These are phyloP conservation scores for Metschnikowia henanensis DNA, from an alignment of 805 yeast species.

Conservation along the genomic window DNA sequence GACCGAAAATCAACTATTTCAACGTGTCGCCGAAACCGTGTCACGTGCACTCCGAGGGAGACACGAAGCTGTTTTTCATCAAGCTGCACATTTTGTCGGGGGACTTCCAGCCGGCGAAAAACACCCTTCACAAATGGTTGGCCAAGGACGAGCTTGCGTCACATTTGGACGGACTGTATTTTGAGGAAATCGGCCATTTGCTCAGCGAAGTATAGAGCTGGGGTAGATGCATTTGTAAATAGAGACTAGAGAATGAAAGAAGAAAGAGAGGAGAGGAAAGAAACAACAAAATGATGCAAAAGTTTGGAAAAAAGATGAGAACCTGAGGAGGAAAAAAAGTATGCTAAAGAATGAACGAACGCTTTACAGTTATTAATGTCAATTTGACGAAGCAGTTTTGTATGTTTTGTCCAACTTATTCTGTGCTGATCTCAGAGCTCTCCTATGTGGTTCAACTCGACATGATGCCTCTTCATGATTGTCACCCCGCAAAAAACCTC, in stretches of 20 bases:
- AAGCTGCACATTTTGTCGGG: constrained; percentile 92
- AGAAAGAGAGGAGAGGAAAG: no score
- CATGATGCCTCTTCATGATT: no score
- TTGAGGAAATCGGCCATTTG: constrained; percentile 50
- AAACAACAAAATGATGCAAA: no score
- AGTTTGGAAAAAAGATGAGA: no score
- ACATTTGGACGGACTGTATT: constrained; percentile 55
- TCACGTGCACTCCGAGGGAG: constrained; percentile 38
- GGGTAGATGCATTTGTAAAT: constrained; percentile 8
- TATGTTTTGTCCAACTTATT: no score
- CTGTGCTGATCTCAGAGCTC: no score
- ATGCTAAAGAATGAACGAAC: no score
- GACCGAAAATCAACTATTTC: constrained; percentile 78
- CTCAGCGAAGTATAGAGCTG: constrained; percentile 37
- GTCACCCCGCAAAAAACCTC: no score
- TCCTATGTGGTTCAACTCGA: no score
- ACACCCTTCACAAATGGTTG: constrained; percentile 73
- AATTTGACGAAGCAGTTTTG: no score
- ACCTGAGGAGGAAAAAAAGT: no score
- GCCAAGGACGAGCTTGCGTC: constrained; percentile 72
- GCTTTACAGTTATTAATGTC: no score
- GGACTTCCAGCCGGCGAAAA: constrained; percentile 48
- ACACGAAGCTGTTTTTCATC: constrained; percentile 62
- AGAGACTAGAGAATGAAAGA: constrained; percentile 1
- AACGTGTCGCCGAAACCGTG: constrained; percentile 90